Base-by-base conservation (phyloP, 2,329 filamentous ascomycete species). In the Fusarium continuum region DNA sequence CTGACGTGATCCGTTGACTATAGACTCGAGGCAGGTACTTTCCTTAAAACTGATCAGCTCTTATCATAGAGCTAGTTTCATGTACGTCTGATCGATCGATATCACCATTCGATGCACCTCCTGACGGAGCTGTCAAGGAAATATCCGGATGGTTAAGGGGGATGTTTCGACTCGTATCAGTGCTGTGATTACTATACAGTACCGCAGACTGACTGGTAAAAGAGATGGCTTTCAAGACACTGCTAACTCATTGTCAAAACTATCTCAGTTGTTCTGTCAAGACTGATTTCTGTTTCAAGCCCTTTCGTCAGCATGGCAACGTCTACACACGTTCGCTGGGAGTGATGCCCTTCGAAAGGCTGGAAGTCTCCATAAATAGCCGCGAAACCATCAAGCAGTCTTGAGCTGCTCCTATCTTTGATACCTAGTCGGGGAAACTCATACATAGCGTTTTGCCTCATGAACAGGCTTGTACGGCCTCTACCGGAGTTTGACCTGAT, bases 1-100 rank as follows among this genome's bases (percentile, higher is more conserved):
- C n/a, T n/a, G n/a, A n/a, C n/a, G n/a, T n/a, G n/a, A n/a, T n/a
- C n/a, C n/a, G n/a, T n/a, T n/a, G n/a, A n/a, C n/a, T n/a, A n/a
- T n/a, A n/a, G n/a, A n/a, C n/a, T n/a, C n/a, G n/a, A n/a, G n/a
- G n/a, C n/a, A n/a, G n/a, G n/a, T n/a, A n/a, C n/a, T n/a, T n/a
- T n/a, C n/a, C n/a, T n/a, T 86, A 77, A 85, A 88, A 67, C 84
- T 85, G 65, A 89, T 82, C 65, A 88, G 82, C 87, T 85, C 85
- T 88, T 64, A 9, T 40, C 39, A 34, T 38, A 20, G 25, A 29
- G 61, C 52, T 25, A 61, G 60, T 56, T 28, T 39, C 40, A 59
- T 46, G 26, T 46, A 34, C 23, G 29, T 36, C 34, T 31, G 17
- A n/a, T 40, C 14, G 28, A 28, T 28, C 19, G 23, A 28, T n/a